phyloP scores from a whole-genome alignment of 75 land plant genomes.

The Chamaecyparis obtusa region DNA sequence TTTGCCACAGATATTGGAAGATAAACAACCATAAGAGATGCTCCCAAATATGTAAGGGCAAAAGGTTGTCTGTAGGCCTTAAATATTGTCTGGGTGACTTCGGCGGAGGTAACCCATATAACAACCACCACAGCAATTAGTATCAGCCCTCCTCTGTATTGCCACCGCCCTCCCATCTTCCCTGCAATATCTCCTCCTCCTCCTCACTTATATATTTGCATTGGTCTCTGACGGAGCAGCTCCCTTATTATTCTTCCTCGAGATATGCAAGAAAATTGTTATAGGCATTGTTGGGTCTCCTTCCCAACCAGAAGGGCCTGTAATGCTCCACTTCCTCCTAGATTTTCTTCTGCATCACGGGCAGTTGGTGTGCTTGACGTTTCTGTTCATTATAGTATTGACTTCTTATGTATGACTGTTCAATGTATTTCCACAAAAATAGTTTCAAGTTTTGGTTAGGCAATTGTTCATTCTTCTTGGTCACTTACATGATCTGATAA shows the following conservation, averaged over 20 bases:
- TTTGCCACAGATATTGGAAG: conserved; percentile 75
- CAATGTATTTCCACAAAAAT: too few relatives aligned
- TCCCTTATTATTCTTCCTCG: background rate
- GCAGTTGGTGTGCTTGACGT: too few relatives aligned
- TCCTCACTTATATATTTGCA: background rate
- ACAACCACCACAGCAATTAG: conserved; percentile 47
- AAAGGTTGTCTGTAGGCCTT: conserved; percentile 90
- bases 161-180: conserved; percentile 28
- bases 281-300: background rate
- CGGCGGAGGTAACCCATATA: conserved; percentile 70
- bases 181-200: background rate
- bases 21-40: conserved; percentile 90
- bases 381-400: too few relatives aligned
- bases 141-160: conserved; percentile 41
- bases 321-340: background rate
- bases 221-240: background rate
- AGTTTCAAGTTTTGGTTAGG: too few relatives aligned
- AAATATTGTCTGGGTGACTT: conserved; percentile 82
- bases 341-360: too few relatives aligned
- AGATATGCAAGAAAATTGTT: background rate
- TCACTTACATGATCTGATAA: too few relatives aligned
- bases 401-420: too few relatives aligned
- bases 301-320: background rate
- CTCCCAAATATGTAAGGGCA: conserved; percentile 92
- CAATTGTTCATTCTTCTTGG: too few relatives aligned